Base-by-base conservation (phyloP, 768 basidiomycete species). In the Filobasidium floriforme region DNA sequence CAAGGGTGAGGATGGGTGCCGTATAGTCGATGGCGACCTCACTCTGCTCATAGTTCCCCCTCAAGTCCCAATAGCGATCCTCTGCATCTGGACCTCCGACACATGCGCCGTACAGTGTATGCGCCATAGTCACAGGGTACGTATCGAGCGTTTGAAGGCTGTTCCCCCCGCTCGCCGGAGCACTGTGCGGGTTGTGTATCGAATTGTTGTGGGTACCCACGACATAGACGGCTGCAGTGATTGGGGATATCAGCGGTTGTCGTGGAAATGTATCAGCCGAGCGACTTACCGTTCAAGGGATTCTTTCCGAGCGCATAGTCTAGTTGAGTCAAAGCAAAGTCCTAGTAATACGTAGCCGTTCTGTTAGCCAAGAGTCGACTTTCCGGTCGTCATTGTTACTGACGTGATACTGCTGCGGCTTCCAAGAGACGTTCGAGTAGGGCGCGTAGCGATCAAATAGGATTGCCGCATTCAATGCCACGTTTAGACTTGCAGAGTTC, bases 171-270 rank as follows among this genome's bases (percentile, higher is more conserved):
- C 88, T 88, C 1, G 93, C 89, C 80, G 89, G 83, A 1, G 91
- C 92, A 6, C 89, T 90, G 74, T 94, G 92, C 0, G 92, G 92
- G 76, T 94, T 96, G 57, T 83, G 79, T 0, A 92, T 92, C 14
- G 93, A 88, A 75, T 94, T 93, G 0, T 92, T 90, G 78, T 94
- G 90, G 59, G 83, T 81, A 44, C 93, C 92, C 26, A 96, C 91
- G 59, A 96, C 79, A 76, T 96, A 97, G 0, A 89, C 87, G 11
- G 85, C 88, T 86, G 69, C 96, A 0, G 88, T 87, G 11, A 85
- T 88, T 86, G 69, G 19, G 11, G 72, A 51, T 1, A n/a, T 41
- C 41, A 12, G 44, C 70, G 43, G 72, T 69, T 59, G 28, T 29
- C 54, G 14, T 11, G 41, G 37, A 7, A 12, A 22, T 24, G 43